A percentile compares a stretch with the other conserved stretches of the same genome.
phyloP scores from a whole-genome alignment of 2,329 filamentous ascomycete genomes.

The Pyrenophora teres region DNA sequence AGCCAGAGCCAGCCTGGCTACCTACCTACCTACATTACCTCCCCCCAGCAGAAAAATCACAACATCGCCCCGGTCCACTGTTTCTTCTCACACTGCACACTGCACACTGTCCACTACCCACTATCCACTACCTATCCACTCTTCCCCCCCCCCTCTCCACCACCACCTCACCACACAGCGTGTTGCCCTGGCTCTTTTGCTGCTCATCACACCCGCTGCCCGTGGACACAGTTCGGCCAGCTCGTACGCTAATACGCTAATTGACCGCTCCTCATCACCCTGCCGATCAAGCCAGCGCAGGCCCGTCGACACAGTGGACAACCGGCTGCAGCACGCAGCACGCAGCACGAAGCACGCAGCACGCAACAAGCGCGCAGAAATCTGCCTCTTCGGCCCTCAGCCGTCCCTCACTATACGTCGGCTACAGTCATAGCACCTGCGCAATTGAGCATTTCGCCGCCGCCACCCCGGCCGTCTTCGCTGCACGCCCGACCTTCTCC shows the following conservation, averaged over 20 bases:
- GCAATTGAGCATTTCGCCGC: constrained; percentile 8
- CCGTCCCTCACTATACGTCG: too few species aligned
- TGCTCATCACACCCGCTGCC: too few species aligned
- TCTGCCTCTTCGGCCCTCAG: not conserved
- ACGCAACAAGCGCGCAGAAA: not conserved
- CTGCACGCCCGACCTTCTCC: constrained; percentile 1
- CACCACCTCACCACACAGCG: not conserved
- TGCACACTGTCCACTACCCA: too few species aligned
- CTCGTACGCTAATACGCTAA: constrained; percentile 15
- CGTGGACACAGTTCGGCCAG: constrained; percentile 7
- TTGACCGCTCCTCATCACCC: constrained; percentile 17
- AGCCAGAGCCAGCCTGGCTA: too few species aligned
- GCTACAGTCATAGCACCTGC: not conserved
- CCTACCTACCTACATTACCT: too few species aligned
- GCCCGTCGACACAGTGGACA: not conserved
- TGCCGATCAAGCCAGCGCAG: constrained; percentile 6
- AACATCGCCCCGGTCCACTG: constrained; percentile 1
- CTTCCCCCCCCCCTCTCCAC: not conserved
- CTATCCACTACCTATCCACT: too few species aligned
- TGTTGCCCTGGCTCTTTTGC: too few species aligned
- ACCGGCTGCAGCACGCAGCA: not conserved
- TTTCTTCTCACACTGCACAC: too few species aligned
- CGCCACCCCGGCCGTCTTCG: constrained; percentile 5
- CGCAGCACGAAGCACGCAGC: not conserved
- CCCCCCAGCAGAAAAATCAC: not conserved